Evolutionary conservation across 2,329 filamentous ascomycete species (phyloP), one percentile per base, ranked within the genome.

Genomic region (Hymenoscyphus albidus): DNA sequence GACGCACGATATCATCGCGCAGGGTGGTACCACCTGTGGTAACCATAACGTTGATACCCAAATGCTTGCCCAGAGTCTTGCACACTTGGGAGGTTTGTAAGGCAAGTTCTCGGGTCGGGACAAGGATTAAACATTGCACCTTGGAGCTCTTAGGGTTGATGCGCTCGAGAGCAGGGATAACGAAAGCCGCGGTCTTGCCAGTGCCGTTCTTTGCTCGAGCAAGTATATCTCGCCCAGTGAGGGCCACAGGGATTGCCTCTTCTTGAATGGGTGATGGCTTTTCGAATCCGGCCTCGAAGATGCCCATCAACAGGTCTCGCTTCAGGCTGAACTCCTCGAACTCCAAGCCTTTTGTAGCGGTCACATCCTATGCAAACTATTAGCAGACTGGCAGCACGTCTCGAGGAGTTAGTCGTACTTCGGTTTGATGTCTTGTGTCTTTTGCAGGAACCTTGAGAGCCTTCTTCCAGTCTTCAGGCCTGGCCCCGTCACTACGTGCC

Each of bases 251-350:
- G 74, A 99, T 97, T 63, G 95, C 93, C 81, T 98, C 95, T 88
- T 99, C 95, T 86, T 99, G 95, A 73, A 99, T 99, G 12, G 95
- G 95, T 64, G 95, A 99, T 16, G 95, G 95, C 80, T 96, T 97
- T 78, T 99, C 95, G 78, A 97, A 99, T 69, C 95, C 95, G 71
- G 95, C 95, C 81, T 99, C 95, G 78, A 98, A 99, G 71, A 99
- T 98, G 68, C 95, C 95, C 94, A 98, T 99, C 81, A 99, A 87
- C 67, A 99, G 82, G 76, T 97, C 92, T 76, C 95, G 86, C 82
- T 96, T 97, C 73, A 99, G 89, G 70, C 90, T 91, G 77, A 99
- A 97, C 71, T 98, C 92, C 79, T 99, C 96, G 75, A 97, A 99
- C 73, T 99, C 95, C 68, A 99, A 84, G 67, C 95, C 95, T 81